Conservation (phyloP, 306 rosid genomes). For the Acacia acuminata region DNA sequence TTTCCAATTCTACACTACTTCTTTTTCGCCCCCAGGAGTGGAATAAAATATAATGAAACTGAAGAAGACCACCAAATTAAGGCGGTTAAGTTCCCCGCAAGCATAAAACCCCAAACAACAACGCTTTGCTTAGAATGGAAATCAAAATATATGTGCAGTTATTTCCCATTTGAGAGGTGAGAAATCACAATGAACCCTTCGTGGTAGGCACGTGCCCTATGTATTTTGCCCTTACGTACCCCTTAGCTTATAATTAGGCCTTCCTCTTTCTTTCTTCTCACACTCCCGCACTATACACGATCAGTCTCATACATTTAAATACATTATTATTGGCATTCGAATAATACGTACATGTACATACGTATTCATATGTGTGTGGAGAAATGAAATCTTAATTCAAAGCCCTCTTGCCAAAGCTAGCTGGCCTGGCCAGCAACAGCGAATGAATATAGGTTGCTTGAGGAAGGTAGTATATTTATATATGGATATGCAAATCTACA, state of each 20-base stretch:
- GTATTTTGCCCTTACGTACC: neutral
- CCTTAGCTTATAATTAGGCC: constrained; percentile 17
- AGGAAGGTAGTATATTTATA: neutral
- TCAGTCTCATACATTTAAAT: neutral
- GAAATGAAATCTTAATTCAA: neutral
- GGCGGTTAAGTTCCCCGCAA: constrained; percentile 50
- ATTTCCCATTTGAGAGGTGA: constrained; percentile 7
- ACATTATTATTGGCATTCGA: neutral
- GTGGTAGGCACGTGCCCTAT: neutral
- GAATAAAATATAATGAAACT: neutral
- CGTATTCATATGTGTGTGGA: neutral
- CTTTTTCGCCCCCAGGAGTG: neutral
- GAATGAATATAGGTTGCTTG: constrained; percentile 22
- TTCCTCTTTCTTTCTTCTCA: constrained; percentile 23
- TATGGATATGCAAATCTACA: neutral
- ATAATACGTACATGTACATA: neutral
- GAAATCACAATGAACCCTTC: neutral
- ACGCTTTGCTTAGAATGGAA: constrained; percentile 68
- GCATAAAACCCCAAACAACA: constrained; percentile 43
- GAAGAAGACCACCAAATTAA: constrained; percentile 21
- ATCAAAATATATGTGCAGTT: constrained; percentile 1
- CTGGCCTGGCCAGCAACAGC: neutral
- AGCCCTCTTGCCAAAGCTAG: neutral
- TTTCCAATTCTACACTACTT: constrained; percentile 29
- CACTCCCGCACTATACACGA: neutral